Percentiles rank a stretch among this genome's conserved stretches.
These are phyloP conservation scores for Suillus hirtellus DNA, from an alignment of 768 basidiomycete species.

Conservation along the genomic window DNA sequence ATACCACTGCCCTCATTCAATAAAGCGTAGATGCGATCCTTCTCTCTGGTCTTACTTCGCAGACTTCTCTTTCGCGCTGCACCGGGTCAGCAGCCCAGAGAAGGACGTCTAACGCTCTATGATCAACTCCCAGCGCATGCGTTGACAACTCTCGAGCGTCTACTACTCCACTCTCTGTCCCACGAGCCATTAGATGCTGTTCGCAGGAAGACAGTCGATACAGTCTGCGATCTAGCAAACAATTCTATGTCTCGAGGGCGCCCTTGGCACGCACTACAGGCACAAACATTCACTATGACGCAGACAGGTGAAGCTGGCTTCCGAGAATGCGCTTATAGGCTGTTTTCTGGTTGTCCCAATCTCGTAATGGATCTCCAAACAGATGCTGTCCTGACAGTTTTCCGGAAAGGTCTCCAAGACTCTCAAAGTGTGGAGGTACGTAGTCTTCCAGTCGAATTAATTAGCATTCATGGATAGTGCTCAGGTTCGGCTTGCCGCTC, in stretches of 20 bases:
- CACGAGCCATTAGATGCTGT: conserved; percentile 62
- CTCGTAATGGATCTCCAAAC: conserved; percentile 76
- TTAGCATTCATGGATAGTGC: conserved; percentile 6
- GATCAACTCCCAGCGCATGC: conserved; percentile 73
- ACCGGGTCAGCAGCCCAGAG: conserved; percentile 33
- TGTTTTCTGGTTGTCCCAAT: conserved; percentile 75
- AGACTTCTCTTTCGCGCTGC: conserved; percentile 72
- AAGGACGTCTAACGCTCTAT: conserved; percentile 60
- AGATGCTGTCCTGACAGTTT: conserved; percentile 64
- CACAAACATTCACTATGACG: conserved; percentile 68
- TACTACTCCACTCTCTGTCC: conserved; percentile 67
- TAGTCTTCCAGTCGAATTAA: conserved; percentile 3
- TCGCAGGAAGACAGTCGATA: conserved; percentile 71
- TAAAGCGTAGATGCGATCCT: conserved; percentile 71
- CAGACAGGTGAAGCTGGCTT: conserved; percentile 32
- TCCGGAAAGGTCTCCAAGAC: conserved; percentile 71
- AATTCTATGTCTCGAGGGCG: conserved; percentile 72
- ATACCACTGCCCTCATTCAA: conserved; percentile 13
- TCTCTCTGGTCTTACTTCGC: conserved; percentile 78
- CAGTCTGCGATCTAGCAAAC: conserved; percentile 73
- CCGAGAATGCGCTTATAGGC: conserved; percentile 65
- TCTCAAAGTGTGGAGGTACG: conserved; percentile 59
- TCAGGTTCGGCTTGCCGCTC: conserved; percentile 73
- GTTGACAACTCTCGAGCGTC: conserved; percentile 66
- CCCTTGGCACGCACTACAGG: conserved; percentile 82